Conservation (phyloP, 169 alveolate species). For the Plasmodium coatneyi region DNA sequence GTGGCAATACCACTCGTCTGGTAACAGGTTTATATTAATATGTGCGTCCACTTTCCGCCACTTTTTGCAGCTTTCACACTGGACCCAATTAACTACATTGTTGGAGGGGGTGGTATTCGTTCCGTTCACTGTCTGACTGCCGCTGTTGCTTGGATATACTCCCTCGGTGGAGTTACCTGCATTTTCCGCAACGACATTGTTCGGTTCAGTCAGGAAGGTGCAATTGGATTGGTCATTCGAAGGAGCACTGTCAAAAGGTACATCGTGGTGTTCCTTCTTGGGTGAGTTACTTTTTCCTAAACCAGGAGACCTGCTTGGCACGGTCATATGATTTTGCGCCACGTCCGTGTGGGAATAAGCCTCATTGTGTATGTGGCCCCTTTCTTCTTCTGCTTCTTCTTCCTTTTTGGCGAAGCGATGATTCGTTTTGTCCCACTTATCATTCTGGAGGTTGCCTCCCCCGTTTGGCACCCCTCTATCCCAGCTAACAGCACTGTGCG, state of each 20-base stretch:
- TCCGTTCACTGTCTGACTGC: not conserved
- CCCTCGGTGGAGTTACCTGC: not conserved
- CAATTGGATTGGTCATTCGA: not conserved
- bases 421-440: not conserved
- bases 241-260: not conserved
- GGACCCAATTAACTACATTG: constrained; percentile 84
- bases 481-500: not conserved
- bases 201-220: not conserved
- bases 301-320: not conserved
- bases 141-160: not conserved
- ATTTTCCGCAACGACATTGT: not conserved
- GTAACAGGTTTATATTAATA: constrained; percentile 79
- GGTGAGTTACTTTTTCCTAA: not conserved
- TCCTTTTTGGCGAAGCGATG: not conserved
- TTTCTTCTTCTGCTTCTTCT: not conserved
- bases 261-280: not conserved
- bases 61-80: constrained; percentile 84
- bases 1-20: constrained; percentile 85
- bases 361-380: not conserved
- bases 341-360: not conserved
- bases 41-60: constrained; percentile 81
- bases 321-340: not conserved
- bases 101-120: not conserved
- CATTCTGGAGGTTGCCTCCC: not conserved
- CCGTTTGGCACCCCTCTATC: not conserved